Base-by-base conservation (phyloP, 2,329 filamentous ascomycete species). In the Colletotrichum magnum region DNA sequence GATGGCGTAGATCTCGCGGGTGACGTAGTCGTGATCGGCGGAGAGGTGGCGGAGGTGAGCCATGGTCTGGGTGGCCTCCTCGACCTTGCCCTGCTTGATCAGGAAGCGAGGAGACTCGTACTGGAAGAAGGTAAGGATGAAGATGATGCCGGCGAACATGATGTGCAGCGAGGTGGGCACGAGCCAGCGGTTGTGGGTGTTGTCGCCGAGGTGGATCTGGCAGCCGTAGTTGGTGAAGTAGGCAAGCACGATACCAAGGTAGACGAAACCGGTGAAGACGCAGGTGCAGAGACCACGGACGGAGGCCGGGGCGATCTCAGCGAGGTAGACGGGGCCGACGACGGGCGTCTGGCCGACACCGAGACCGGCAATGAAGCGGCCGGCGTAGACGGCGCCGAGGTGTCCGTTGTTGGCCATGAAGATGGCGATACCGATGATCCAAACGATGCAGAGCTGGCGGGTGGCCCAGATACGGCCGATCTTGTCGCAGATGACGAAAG, bases 161-260 rank as follows among this genome's bases (percentile, higher is more conserved):
- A 95, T 84, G 77, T 95, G 93, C 66, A 95, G 83, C 73, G 89
- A 90, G 50, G 92, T 94, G 0, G 93, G 93, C 0, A 94, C 87
- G 51, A 92, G 85, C 87, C 87, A 89, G 71, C 85, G 83, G 62
- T 82, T 81, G 65, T 83, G 79, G 2, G 81, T 83, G n/a, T 77
- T 73, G 57, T 84, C 81, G 26, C 80, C 78, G 24, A 90, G 80
- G 76, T 89, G 81, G 51, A 89, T 62, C 65, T 84, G 78, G 62
- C 81, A 83, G 67, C 90, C 90, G 76, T 90, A 92, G 78, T 90
- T 92, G 68, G 91, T 89, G 74, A 94, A 95, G 81, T 94, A 95
- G 9, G 91, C 92, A 16, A 95, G 84, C 74, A 95, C 92, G 70
- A 94, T 93, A 26, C 92, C 93, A 61, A 93, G 79, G 75, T 95